Evolutionary conservation across 148 eudicot genomes (phyloP), one percentile per base, ranked within the genome.

Genomic region (Rhododendron kiyosumense): DNA sequence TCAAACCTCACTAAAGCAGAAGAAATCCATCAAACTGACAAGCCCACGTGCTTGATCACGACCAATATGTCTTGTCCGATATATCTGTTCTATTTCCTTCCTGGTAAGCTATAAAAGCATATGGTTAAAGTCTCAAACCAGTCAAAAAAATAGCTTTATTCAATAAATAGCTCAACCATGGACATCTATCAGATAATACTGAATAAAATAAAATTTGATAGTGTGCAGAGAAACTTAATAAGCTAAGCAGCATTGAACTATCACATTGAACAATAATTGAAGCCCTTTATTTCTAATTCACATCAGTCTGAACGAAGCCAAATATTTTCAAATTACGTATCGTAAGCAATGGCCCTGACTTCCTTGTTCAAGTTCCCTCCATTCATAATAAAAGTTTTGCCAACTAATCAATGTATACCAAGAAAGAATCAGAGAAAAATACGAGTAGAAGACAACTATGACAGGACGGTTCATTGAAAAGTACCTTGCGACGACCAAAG

Each of bases 1-100:
- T 88, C 88, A 61, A 87, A 94, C 99, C 98, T 97, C 99, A 61
- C 99, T 97, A 86, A 97, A 97, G 94, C 99, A 97, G 90, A 97
- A 97, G 89, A 97, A 94, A 90, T 97, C 99, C 99, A 97, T 95
- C 93, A 97, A 92, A 85, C 98, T 92, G 85, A 95, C 99, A 20
- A 97, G 99, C 43, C 92, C 95, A 11, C 92, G 92, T 84, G 98
- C 98, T 90, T 95, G 99, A 88, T 91, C 96, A 87, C 96, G 99
- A 30, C 99, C 98, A 87, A 97, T 95, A 90, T 97, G 98, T 77
- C 98, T 89, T 48, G 98, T 93, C 86, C 99, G 98, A 89, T 95
- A 97, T n/a, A 92, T 93, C 84, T 93, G 90, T 82, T 90, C 90
- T 67, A 95, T 93, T 91, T 95, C 96, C 89, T 92, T 85, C 82